phyloP scores from a whole-genome alignment of 768 basidiomycete genomes.

The Pleurotus cornucopiae region DNA sequence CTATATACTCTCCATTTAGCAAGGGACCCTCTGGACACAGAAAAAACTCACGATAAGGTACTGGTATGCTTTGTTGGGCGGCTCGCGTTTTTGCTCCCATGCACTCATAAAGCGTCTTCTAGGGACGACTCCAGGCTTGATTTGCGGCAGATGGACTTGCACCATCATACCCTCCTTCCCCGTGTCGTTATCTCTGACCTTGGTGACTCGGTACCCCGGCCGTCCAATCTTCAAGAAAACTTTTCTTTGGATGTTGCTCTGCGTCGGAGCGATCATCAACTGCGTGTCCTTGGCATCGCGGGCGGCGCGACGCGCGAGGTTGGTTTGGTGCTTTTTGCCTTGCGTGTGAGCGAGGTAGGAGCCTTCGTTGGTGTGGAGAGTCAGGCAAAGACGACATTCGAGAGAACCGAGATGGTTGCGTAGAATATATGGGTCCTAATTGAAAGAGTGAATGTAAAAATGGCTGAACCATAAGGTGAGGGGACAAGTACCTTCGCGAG shows the following conservation, averaged over 20 bases:
- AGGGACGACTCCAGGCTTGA: constrained; percentile 81
- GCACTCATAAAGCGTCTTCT: constrained; percentile 93
- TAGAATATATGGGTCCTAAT: constrained; percentile 93
- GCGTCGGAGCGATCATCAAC: constrained; percentile 81
- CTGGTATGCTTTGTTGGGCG: constrained; percentile 94
- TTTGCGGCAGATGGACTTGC: constrained; percentile 93
- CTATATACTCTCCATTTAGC: constrained; percentile 33
- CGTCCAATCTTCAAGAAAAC: constrained; percentile 96
- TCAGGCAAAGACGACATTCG: constrained; percentile 96
- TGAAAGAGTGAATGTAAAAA: constrained; percentile 10
- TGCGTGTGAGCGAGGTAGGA: constrained; percentile 99
- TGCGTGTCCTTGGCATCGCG: constrained; percentile 93
- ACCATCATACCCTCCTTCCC: constrained; percentile 97
- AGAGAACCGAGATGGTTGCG: constrained; percentile 98
- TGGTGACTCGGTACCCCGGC: constrained; percentile 94
- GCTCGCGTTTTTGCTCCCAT: constrained; percentile 95
- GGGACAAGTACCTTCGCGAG: constrained; percentile 75
- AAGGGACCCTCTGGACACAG: constrained; percentile 23
- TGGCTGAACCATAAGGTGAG: neutral
- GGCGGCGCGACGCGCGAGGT: constrained; percentile 95
- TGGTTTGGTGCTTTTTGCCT: constrained; percentile 99
- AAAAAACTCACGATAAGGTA: constrained; percentile 82
- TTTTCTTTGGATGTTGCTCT: constrained; percentile 81
- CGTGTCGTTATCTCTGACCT: constrained; percentile 87
- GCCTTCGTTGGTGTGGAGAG: constrained; percentile 98